phyloP scores from a whole-genome alignment of 2,329 filamentous ascomycete genomes.

The Colletotrichum tropicale region DNA sequence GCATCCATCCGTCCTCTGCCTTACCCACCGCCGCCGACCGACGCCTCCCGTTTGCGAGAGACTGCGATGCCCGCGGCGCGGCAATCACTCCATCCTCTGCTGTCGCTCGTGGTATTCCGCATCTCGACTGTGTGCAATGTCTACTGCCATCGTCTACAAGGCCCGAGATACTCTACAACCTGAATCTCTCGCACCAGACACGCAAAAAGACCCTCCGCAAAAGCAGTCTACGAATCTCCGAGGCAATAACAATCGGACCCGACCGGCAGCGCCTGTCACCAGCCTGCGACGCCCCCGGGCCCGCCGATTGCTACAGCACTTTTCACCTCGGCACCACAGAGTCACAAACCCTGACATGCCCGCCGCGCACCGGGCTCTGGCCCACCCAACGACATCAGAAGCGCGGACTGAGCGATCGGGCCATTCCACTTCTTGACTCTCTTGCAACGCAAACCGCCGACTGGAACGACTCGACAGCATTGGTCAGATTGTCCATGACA shows the following conservation, averaged over 20 bases:
- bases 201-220: background rate
- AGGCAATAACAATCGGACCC: background rate
- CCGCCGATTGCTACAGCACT: conserved; percentile 14
- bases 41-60: background rate
- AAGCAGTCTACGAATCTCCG: background rate
- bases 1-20: conserved; percentile 17
- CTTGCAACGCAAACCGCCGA: background rate
- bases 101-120: background rate
- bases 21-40: conserved; percentile 1
- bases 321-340: conserved; percentile 12
- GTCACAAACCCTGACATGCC: conserved; percentile 14
- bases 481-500: conserved; percentile 3
- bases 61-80: background rate
- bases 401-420: conserved; percentile 2
- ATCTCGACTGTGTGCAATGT: background rate
- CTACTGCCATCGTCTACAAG: background rate
- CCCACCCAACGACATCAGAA: background rate
- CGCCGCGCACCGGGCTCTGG: conserved; percentile 9
- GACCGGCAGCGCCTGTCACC: conserved; percentile 3
- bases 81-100: background rate
- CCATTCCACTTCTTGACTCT: background rate
- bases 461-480: background rate
- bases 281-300: conserved; percentile 7
- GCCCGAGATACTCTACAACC: background rate
- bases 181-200: background rate